These are phyloP conservation scores for Candida xyloterini DNA, from an alignment of 805 yeast species.

Conservation along the genomic window DNA sequence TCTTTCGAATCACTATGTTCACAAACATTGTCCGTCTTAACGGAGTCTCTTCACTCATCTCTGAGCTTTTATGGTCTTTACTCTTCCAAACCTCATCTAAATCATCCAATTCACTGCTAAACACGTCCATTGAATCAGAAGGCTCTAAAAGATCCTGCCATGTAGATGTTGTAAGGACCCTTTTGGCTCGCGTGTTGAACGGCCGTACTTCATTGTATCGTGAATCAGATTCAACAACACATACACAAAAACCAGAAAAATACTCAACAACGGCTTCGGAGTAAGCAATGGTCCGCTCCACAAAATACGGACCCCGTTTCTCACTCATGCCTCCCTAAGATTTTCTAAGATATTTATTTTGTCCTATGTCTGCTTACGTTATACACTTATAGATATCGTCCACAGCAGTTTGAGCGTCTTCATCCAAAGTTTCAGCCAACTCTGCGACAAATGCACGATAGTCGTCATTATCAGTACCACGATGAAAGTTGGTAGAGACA, in stretches of 20 bases:
- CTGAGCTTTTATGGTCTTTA: background rate
- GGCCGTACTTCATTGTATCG: conserved; percentile 13
- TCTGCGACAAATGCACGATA: conserved; percentile 41
- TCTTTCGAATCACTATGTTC: conserved; percentile 20
- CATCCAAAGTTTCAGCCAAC: conserved; percentile 47
- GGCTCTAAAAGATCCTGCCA: conserved; percentile 28
- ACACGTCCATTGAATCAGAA: conserved; percentile 24
- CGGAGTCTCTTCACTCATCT: background rate
- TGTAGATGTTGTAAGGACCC: conserved; percentile 19
- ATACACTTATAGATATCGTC: conserved; percentile 14
- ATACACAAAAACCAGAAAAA: conserved; percentile 23
- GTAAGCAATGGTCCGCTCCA: conserved; percentile 26
- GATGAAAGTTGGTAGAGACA: conserved; percentile 34
- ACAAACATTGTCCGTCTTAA: conserved; percentile 10
- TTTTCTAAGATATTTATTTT: background rate
- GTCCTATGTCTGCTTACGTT: conserved; percentile 1
- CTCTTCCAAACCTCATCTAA: conserved; percentile 14
- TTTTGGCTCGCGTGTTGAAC: conserved; percentile 7
- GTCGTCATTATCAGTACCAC: conserved; percentile 25
- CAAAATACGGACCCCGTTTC: conserved; percentile 11
- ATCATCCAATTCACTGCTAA: conserved; percentile 24
- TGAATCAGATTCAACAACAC: conserved; percentile 9
- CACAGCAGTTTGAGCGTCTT: conserved; percentile 36
- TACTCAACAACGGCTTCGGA: conserved; percentile 21
- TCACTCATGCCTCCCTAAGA: conserved; percentile 1